Evolutionary conservation across 768 basidiomycete species (phyloP), one percentile per base, ranked within the genome.

Genomic region (Trametes maxima): DNA sequence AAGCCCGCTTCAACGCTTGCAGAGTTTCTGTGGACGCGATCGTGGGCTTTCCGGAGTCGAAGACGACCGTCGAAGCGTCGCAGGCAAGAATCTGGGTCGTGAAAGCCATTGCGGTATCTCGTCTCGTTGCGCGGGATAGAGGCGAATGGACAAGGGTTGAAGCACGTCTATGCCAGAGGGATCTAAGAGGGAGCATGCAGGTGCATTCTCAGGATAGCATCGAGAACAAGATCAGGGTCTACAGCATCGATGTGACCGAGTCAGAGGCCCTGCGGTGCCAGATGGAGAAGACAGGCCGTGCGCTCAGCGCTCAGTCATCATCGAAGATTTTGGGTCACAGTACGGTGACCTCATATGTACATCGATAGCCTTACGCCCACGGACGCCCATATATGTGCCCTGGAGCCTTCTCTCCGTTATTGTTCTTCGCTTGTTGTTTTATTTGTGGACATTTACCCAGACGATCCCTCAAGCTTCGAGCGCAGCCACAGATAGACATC

Each of bases 41-140:
- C 10, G 69, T 68, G 0, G 88, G 87, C 17, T 71, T 65, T 54
- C 81, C 82, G 46, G 76, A 69, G 37, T 74, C 65, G 68, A 93
- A 92, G 0, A 80, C 72, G 50, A 92, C 88, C 46, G 85, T 77
- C 0, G 80, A 65, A 7, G 87, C 79, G 72, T 90, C 84, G 73
- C 90, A 92, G 60, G 74, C 72, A 57, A 91, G 77, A 45, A 91
- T 69, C 37, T 70, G 70, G 8, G 79, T 80, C 24, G 63, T 57
- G 51, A 59, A 54, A 21, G 69, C 35, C 70, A 70, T 72, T 24
- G 62, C 57, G 24, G 63, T 39, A 40, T n/a, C 47, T 16, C 22
- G 54, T 22, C 16, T 35, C 5, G 48, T n/a, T 19, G 40, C 28
- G 22, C 7, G 40, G 17, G 50, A 19, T 11, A 13, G 2, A 24